These are phyloP conservation scores for Astrothelium macrocarpum DNA, from an alignment of 495 filamentous ascomycete species.

Conservation along the genomic window DNA sequence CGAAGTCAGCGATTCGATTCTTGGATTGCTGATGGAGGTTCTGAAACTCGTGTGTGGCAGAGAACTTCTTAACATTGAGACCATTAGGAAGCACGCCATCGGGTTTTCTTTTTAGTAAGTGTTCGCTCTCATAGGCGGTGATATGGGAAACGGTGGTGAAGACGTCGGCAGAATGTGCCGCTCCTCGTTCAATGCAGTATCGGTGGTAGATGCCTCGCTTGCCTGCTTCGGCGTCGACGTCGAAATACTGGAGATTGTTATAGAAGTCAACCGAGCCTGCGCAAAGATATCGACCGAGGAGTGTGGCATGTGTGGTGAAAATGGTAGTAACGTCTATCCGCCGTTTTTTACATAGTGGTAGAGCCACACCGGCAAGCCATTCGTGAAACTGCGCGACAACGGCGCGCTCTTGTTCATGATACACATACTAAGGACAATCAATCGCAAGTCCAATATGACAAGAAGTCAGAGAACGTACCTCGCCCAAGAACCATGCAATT, in stretches of 20 bases:
- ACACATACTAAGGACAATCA: slow-evolving; percentile 60
- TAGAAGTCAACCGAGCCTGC: slow-evolving; percentile 98
- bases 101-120: slow-evolving; percentile 93
- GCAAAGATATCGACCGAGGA: slow-evolving; percentile 91
- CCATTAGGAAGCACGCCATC: slow-evolving; percentile 95
- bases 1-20: slow-evolving; percentile 96
- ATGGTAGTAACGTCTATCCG: slow-evolving; percentile 96
- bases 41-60: slow-evolving; percentile 97
- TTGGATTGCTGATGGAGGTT: slow-evolving; percentile 94
- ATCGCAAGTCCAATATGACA: neutral
- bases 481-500: slow-evolving; percentile 95
- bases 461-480: slow-evolving; percentile 48
- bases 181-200: slow-evolving; percentile 94
- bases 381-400: slow-evolving; percentile 98
- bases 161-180: slow-evolving; percentile 84
- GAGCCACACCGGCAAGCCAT: slow-evolving; percentile 93
- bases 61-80: slow-evolving; percentile 97
- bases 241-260: slow-evolving; percentile 96
- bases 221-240: slow-evolving; percentile 91
- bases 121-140: slow-evolving; percentile 95
- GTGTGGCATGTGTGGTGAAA: slow-evolving; percentile 94
- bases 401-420: slow-evolving; percentile 78
- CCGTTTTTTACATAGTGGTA: slow-evolving; percentile 84
- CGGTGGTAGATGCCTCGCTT: slow-evolving; percentile 98
- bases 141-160: slow-evolving; percentile 99